A percentile compares a stretch with the other conserved stretches of the same genome.
These are phyloP conservation scores for Tricholoma flavovirens DNA, from an alignment of 768 basidiomycete species.

Conservation along the genomic window DNA sequence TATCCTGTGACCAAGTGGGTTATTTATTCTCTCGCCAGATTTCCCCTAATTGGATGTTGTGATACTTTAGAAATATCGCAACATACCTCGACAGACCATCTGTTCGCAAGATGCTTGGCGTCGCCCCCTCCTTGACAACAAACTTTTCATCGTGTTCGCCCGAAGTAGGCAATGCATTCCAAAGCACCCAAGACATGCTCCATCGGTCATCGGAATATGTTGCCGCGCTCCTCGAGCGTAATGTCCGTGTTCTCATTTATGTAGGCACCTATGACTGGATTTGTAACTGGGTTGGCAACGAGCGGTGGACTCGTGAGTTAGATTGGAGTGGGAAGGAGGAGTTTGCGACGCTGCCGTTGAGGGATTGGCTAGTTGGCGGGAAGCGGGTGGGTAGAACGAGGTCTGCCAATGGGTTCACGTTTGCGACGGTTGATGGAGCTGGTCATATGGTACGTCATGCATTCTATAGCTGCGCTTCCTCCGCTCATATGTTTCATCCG, in stretches of 20 bases:
- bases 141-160: slow-evolving; percentile 52
- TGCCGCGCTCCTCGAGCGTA: slow-evolving; percentile 42
- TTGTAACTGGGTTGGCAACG: slow-evolving; percentile 63
- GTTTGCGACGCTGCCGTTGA: slow-evolving; percentile 37
- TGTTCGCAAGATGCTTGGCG: slow-evolving; percentile 54
- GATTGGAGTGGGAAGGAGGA: slow-evolving; percentile 54
- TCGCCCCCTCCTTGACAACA: slow-evolving; percentile 27
- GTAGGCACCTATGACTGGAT: slow-evolving; percentile 52
- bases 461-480: not conserved
- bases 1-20: slow-evolving; percentile 42
- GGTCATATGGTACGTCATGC: slow-evolving; percentile 55
- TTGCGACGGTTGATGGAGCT: slow-evolving; percentile 51
- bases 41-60: not conserved
- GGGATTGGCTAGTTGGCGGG: slow-evolving; percentile 53
- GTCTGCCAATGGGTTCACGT: slow-evolving; percentile 48
- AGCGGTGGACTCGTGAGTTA: slow-evolving; percentile 51
- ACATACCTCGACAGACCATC: slow-evolving; percentile 55
- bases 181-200: slow-evolving; percentile 46
- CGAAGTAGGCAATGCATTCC: slow-evolving; percentile 44
- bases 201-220: slow-evolving; percentile 52
- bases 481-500: not conserved
- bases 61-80: slow-evolving; percentile 38
- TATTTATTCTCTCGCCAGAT: not conserved
- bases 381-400: slow-evolving; percentile 51
- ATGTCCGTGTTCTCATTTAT: slow-evolving; percentile 47